These are phyloP conservation scores for Exophiala xenobiotica DNA, from an alignment of 2,329 filamentous ascomycete species.

Conservation along the genomic window DNA sequence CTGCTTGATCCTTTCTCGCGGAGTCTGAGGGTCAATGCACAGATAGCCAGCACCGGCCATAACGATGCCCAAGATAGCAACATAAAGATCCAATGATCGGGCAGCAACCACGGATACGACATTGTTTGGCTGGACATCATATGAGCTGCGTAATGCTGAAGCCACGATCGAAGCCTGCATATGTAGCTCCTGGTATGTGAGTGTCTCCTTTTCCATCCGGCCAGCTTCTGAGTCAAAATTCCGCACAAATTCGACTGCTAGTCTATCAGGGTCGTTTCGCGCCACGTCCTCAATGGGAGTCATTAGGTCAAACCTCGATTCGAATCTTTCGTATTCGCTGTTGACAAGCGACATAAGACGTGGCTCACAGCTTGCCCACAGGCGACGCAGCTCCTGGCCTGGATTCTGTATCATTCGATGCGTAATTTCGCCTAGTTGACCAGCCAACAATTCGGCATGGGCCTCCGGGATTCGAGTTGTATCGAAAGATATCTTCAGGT, in stretches of 20 bases:
- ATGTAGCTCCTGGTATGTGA: constrained; percentile 69
- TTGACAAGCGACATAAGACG: constrained; percentile 54
- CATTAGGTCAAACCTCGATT: constrained; percentile 48
- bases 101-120: constrained; percentile 74
- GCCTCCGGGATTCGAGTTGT: constrained; percentile 52
- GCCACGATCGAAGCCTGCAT: constrained; percentile 63
- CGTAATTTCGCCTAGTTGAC: constrained; percentile 61
- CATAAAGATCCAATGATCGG: constrained; percentile 71
- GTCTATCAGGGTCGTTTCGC: constrained; percentile 47
- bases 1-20: constrained; percentile 56
- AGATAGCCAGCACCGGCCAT: constrained; percentile 78
- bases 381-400: constrained; percentile 31
- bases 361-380: constrained; percentile 17
- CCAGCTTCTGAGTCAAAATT: constrained; percentile 42
- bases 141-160: constrained; percentile 50
- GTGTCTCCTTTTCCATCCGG: constrained; percentile 36
- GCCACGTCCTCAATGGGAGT: constrained; percentile 57
- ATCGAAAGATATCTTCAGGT: constrained; percentile 57
- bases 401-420: constrained; percentile 43
- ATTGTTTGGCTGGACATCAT: constrained; percentile 49
- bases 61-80: constrained; percentile 69
- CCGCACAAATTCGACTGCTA: constrained; percentile 65
- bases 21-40: constrained; percentile 73
- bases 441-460: constrained; percentile 58
- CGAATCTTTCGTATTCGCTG: constrained; percentile 35